Conservation (phyloP, 2,329 filamentous ascomycete genomes). For the Aureobasidium lini region DNA sequence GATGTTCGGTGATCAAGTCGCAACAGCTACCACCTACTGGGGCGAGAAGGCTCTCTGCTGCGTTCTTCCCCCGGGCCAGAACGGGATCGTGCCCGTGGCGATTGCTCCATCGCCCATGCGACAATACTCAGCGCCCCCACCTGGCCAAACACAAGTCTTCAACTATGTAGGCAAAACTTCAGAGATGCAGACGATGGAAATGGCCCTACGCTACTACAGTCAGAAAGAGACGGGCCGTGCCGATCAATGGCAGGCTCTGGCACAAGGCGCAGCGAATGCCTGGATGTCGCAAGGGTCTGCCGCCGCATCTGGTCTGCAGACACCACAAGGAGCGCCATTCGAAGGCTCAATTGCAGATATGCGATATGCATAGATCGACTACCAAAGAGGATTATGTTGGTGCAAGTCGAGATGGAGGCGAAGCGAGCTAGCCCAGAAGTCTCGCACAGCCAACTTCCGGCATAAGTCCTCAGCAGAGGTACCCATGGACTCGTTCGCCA, state of each 20-base stretch:
- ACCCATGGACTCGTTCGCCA: neutral
- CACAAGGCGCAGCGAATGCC: constrained; percentile 20
- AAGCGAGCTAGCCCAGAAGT: too few species aligned
- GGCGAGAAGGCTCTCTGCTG: constrained; percentile 73
- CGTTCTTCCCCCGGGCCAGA: constrained; percentile 62
- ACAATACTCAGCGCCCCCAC: constrained; percentile 15
- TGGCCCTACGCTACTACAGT: constrained; percentile 40
- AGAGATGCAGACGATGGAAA: constrained; percentile 51
- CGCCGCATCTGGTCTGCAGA: neutral
- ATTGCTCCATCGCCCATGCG: constrained; percentile 34
- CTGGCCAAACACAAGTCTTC: constrained; percentile 38
- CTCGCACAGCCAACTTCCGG: too few species aligned
- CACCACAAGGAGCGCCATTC: constrained; percentile 6
- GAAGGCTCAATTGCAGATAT: constrained; percentile 6
- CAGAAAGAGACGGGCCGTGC: constrained; percentile 27
- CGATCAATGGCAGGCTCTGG: constrained; percentile 25
- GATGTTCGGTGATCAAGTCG: constrained; percentile 67
- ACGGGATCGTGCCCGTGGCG: constrained; percentile 64
- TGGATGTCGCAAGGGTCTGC: constrained; percentile 16
- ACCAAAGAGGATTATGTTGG: neutral
- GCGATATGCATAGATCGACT: neutral
- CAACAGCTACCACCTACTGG: constrained; percentile 72
- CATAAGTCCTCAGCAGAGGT: neutral
- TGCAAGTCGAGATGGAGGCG: neutral
- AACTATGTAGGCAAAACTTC: constrained; percentile 68